Conservation (phyloP, 306 rosid species). For the Pyrus bretschneideri region DNA sequence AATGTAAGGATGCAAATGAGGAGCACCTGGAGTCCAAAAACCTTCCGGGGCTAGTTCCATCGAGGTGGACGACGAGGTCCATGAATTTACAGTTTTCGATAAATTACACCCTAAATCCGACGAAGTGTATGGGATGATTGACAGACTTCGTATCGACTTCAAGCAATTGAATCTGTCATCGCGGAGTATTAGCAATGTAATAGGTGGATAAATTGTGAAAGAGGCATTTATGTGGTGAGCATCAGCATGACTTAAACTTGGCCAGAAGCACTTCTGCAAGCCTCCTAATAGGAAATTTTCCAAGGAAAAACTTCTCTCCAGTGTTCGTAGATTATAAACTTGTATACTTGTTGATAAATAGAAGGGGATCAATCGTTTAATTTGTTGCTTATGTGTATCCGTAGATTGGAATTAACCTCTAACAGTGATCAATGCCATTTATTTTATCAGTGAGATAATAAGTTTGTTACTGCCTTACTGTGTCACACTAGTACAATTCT, state of each 20-base stretch:
- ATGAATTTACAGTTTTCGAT: conserved; percentile 70
- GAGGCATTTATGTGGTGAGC: conserved; percentile 7
- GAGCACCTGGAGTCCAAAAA: conserved; percentile 52
- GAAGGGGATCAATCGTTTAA: not conserved
- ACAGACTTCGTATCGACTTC: conserved; percentile 47
- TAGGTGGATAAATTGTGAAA: not conserved
- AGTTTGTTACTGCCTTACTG: not conserved
- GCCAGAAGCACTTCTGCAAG: not conserved
- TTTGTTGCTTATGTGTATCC: not conserved
- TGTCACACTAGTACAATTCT: not conserved
- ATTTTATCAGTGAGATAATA: not conserved
- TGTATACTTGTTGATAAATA: not conserved
- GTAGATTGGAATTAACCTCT: not conserved
- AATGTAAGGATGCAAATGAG: conserved; percentile 53
- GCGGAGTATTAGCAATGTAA: conserved; percentile 12
- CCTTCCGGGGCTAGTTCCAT: conserved; percentile 79
- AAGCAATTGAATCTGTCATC: conserved; percentile 41
- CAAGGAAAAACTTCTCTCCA: not conserved
- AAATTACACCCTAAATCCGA: conserved; percentile 65
- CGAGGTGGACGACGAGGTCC: conserved; percentile 59
- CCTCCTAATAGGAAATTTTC: not conserved
- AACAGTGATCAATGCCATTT: not conserved
- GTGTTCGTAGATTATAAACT: not conserved
- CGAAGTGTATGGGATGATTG: conserved; percentile 65
- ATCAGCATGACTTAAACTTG: not conserved